A percentile compares a stretch with the other conserved stretches of the same genome.
Evolutionary conservation across 129 eudicot genomes (phyloP).

Genomic region (Ambrosia artemisiifolia): DNA sequence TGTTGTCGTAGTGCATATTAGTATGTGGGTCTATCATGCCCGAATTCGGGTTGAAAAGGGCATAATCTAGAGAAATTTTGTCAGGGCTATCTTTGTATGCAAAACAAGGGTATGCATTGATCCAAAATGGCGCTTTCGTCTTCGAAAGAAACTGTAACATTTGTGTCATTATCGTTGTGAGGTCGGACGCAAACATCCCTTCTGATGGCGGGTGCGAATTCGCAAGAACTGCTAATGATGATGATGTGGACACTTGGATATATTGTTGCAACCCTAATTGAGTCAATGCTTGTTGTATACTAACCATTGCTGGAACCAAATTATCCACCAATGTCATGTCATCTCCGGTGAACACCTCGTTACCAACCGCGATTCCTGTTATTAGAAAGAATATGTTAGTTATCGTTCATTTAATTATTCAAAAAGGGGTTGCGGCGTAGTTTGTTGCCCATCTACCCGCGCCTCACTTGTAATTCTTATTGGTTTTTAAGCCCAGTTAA

Average conservation of each 20-base stretch:
- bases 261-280: slow-evolving; percentile 49
- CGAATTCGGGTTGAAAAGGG: slow-evolving; percentile 62
- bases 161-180: slow-evolving; percentile 53
- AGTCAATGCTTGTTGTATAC: slow-evolving; percentile 57
- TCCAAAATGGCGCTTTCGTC: slow-evolving; percentile 81
- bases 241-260: slow-evolving; percentile 74
- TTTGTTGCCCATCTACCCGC: too few species aligned
- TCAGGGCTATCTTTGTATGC: slow-evolving; percentile 51
- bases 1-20: slow-evolving; percentile 71
- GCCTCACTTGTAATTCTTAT: too few species aligned
- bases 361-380: slow-evolving; percentile 76
- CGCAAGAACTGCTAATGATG: slow-evolving; percentile 58
- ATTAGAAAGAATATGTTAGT: too few species aligned
- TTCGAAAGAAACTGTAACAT: slow-evolving; percentile 54
- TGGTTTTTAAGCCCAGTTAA: too few species aligned
- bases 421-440: too few species aligned
- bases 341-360: slow-evolving; percentile 78
- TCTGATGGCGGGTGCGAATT: slow-evolving; percentile 83
- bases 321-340: slow-evolving; percentile 49
- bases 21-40: slow-evolving; percentile 85
- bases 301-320: slow-evolving; percentile 74
- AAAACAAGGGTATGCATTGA: slow-evolving; percentile 93
- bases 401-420: too few species aligned
- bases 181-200: slow-evolving; percentile 59
- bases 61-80: slow-evolving; percentile 58